Evolutionary conservation across 495 filamentous ascomycete genomes (phyloP), one percentile per base, ranked within the genome.

Genomic region (Penicillium arizonense): DNA sequence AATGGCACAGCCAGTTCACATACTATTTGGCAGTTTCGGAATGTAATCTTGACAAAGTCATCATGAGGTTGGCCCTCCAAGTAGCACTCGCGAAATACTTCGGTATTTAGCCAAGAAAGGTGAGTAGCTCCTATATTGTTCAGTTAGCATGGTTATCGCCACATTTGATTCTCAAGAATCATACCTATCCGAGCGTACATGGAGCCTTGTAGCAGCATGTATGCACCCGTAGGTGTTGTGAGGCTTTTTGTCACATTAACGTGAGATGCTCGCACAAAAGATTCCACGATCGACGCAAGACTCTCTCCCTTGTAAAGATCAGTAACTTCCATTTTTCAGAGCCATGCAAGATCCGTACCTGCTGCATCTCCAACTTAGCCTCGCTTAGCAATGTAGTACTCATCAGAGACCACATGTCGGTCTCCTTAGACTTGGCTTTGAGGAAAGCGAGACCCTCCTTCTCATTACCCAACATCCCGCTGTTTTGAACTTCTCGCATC

Each of bases 361-460:
- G 78, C 38, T 81, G 76, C 56, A 97, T 77, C 30, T 81, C 78
- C 42, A 94, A 72, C 67, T 90, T 95, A 4, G 92, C 89, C 68
- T 97, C 92, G 52, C 87, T 91, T 47, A 96, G 76, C 26, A 96
- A 73, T 0, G 91, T 87, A 4, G 90, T 91, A 56, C 89, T 93
- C 71, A 92, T 80, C 4, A 97, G 73, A 32, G 85, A 84, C 84
- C 90, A 95, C 83, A 94, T 90, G 43, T 88, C 89, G 1, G 85
- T 81, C 63, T 97, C 93, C 58, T 87, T 92, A 11, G 94, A 87
- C 63, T 92, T 96, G 4, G 82, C 80, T 56, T 96, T 94, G 46
- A 98, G 78, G 63, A 91, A 96, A 0, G 82, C 76, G 4, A 97
- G 78, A 1, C 84, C 88, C 54, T 97, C 92, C 52, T 86, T 87